Percentiles rank a stretch among this genome's conserved stretches.
These are phyloP conservation scores for Heritiera littoralis DNA, from an alignment of 345 rosid species.

Conservation along the genomic window DNA sequence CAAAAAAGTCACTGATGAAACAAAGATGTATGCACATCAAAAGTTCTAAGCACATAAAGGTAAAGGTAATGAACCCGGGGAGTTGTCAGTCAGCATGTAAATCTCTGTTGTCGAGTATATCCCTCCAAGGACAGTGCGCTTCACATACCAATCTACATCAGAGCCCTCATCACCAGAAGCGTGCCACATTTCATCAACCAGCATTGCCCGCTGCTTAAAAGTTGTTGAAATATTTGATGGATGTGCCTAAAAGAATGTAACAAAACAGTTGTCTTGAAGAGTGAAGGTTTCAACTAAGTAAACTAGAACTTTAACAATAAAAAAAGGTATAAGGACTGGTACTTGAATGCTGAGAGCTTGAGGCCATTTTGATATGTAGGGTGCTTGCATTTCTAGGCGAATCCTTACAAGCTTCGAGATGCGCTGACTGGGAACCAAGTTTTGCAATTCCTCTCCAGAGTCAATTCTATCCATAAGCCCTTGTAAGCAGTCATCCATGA, in stretches of 20 bases:
- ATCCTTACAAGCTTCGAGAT: conserved; percentile 66
- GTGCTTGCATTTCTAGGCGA: conserved; percentile 88
- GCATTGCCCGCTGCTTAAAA: conserved; percentile 84
- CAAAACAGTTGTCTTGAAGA: neutral
- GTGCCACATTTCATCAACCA: conserved; percentile 93
- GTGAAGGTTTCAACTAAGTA: neutral
- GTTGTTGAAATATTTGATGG: conserved; percentile 75
- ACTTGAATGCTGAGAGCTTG: conserved; percentile 97
- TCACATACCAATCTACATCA: conserved; percentile 85
- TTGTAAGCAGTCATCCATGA: conserved; percentile 87
- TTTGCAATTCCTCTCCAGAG: conserved; percentile 54
- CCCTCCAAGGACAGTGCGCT: conserved; percentile 91
- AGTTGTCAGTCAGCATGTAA: conserved; percentile 92
- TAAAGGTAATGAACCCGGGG: conserved; percentile 56
- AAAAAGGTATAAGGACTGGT: neutral
- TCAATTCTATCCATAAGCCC: conserved; percentile 71
- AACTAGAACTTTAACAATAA: conserved; percentile 7
- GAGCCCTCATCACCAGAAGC: conserved; percentile 74
- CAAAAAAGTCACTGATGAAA: neutral
- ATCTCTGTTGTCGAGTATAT: conserved; percentile 93
- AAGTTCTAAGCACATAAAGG: neutral
- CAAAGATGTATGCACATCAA: neutral
- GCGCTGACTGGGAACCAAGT: conserved; percentile 63
- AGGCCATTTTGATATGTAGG: conserved; percentile 88
- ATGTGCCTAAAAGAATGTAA: conserved; percentile 55